Evolutionary conservation across 1,284 basidiomycete species (phyloP).

Genomic region (Sanghuangporus sanghuang): DNA sequence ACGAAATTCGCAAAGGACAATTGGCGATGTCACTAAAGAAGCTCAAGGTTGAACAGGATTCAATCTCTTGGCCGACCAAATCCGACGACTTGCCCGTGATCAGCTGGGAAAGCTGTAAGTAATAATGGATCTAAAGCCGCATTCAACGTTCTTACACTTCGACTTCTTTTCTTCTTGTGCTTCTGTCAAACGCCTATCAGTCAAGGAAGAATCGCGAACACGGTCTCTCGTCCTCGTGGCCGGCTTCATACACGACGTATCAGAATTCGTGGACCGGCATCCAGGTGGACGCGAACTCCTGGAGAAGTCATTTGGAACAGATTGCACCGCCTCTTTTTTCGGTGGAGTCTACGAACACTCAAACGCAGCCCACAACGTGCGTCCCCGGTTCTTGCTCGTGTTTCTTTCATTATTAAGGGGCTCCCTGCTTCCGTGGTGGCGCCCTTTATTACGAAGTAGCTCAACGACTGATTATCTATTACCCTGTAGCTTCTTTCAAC

Average conservation of each 20-base stretch:
- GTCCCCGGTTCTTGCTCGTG: slow-evolving; percentile 23
- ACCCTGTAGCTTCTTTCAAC: slow-evolving; percentile 60
- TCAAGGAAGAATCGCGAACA: slow-evolving; percentile 62
- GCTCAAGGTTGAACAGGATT: slow-evolving; percentile 60
- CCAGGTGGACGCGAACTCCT: slow-evolving; percentile 74
- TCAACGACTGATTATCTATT: not conserved
- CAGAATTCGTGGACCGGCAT: slow-evolving; percentile 72
- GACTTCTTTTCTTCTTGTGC: slow-evolving; percentile 5
- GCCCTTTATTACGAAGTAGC: slow-evolving; percentile 10
- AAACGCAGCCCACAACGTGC: slow-evolving; percentile 77
- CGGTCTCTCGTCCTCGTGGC: slow-evolving; percentile 69
- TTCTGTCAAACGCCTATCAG: slow-evolving; percentile 29
- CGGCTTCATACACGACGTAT: slow-evolving; percentile 85
- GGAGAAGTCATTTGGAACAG: slow-evolving; percentile 63
- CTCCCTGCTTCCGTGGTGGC: not conserved
- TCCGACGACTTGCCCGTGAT: slow-evolving; percentile 70
- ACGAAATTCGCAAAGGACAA: slow-evolving; percentile 80
- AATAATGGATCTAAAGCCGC: not conserved
- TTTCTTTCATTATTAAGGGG: not conserved
- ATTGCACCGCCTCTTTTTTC: slow-evolving; percentile 81
- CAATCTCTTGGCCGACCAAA: slow-evolving; percentile 64
- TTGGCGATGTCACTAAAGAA: slow-evolving; percentile 81
- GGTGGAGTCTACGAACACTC: slow-evolving; percentile 82
- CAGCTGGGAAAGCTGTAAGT: slow-evolving; percentile 75
- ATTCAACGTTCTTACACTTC: not conserved